Conservation (phyloP, 2,329 filamentous ascomycete species). For the Beauveria sp. region DNA sequence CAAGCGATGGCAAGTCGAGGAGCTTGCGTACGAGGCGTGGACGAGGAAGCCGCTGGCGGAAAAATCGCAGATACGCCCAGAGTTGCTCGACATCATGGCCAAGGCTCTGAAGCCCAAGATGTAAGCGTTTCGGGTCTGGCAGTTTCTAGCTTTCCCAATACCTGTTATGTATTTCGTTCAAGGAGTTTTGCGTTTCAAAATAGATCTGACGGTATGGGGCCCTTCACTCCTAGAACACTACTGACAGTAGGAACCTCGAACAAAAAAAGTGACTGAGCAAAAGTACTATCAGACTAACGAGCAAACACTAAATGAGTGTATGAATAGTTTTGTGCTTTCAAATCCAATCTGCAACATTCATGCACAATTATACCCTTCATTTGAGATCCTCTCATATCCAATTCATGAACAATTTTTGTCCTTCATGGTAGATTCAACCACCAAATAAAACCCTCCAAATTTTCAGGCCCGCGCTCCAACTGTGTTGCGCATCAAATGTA, state of each 20-base stretch:
- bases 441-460: not conserved
- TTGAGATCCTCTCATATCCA: not conserved
- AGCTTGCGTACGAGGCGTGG: slow-evolving; percentile 51
- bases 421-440: not conserved
- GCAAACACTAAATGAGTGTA: too few species aligned
- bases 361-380: not conserved
- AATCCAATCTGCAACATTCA: too few species aligned
- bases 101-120: slow-evolving; percentile 33
- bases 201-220: too few species aligned
- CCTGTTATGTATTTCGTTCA: too few species aligned
- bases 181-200: too few species aligned
- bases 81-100: slow-evolving; percentile 39
- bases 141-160: not conserved
- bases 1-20: slow-evolving; percentile 46
- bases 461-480: too few species aligned
- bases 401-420: not conserved
- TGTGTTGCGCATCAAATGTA: slow-evolving; percentile 36
- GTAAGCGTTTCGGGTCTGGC: not conserved
- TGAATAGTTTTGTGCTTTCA: too few species aligned
- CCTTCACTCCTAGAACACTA: too few species aligned
- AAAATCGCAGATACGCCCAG: slow-evolving; percentile 45
- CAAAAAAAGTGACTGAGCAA: too few species aligned
- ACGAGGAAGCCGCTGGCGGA: slow-evolving; percentile 37
- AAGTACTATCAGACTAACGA: too few species aligned
- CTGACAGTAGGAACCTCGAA: too few species aligned